Percentiles rank a stretch among this genome's conserved stretches.
Conservation (phyloP, 2,329 filamentous ascomycete genomes). For the Zasmidium cellare region DNA sequence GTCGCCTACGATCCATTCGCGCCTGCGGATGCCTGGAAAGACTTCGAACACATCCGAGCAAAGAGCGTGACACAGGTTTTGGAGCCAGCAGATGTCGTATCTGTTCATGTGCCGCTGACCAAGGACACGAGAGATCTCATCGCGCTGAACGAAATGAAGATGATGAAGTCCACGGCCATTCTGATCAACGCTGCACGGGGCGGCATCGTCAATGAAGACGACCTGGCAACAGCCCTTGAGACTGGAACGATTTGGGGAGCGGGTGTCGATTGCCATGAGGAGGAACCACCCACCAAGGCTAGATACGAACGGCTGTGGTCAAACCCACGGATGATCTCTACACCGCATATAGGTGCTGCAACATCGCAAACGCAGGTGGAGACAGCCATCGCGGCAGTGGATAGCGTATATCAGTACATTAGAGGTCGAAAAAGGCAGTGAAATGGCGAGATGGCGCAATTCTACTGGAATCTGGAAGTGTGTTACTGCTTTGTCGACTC, state of each 20-base stretch:
- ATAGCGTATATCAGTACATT: constrained; percentile 16
- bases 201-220: constrained; percentile 34
- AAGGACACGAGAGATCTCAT: constrained; percentile 34
- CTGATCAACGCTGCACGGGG: constrained; percentile 35
- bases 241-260: constrained; percentile 32
- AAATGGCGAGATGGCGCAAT: too few relatives aligned
- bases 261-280: constrained; percentile 30
- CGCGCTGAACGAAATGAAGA: constrained; percentile 23
- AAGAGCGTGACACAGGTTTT: constrained; percentile 30
- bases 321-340: constrained; percentile 36
- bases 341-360: constrained; percentile 49
- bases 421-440: not conserved
- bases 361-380: constrained; percentile 41
- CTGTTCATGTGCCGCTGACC: constrained; percentile 35
- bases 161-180: constrained; percentile 32
- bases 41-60: constrained; percentile 29
- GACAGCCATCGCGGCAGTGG: constrained; percentile 39
- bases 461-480: too few relatives aligned
- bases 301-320: constrained; percentile 28
- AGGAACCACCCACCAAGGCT: constrained; percentile 31
- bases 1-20: constrained; percentile 38
- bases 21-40: constrained; percentile 24
- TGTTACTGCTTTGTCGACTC: not conserved
- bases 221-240: constrained; percentile 26
- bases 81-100: constrained; percentile 33